A percentile compares a stretch with the other conserved stretches of the same genome.
Evolutionary conservation across 179 eudicot species (phyloP).

Genomic region (Spergularia azorica): DNA sequence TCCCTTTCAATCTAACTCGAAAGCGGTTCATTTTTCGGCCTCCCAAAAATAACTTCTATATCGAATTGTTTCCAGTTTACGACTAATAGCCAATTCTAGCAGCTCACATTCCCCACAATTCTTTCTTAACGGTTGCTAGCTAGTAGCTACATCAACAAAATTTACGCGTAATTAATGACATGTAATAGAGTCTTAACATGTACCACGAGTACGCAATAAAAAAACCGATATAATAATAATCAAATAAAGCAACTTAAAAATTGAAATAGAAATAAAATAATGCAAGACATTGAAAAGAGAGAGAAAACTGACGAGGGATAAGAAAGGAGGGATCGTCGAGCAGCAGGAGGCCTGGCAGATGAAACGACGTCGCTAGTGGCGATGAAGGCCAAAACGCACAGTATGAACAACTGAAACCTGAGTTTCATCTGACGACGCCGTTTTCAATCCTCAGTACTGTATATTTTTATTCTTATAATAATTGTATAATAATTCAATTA

Average conservation of each 20-base stretch:
- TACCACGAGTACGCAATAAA: no score
- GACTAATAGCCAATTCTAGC: no score
- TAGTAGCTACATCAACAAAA: no score
- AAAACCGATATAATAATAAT: neutral
- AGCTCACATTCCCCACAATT: no score
- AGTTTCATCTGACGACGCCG: slow-evolving; percentile 28
- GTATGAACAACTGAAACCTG: slow-evolving; percentile 11
- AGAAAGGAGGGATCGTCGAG: slow-evolving; percentile 29
- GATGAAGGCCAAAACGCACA: slow-evolving; percentile 22
- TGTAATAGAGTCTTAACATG: no score
- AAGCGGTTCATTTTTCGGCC: no score
- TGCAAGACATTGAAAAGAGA: neutral
- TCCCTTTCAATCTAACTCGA: neutral
- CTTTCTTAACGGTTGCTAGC: no score
- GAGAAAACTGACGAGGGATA: slow-evolving; percentile 26
- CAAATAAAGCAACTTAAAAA: no score
- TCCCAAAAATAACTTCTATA: no score
- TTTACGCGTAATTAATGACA: no score
- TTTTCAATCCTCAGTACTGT: neutral
- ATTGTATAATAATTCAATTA: neutral
- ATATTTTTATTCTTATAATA: no score
- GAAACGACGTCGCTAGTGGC: slow-evolving; percentile 24
- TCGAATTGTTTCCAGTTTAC: no score
- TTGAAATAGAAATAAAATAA: neutral
- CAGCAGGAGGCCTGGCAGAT: slow-evolving; percentile 23